phyloP scores from a whole-genome alignment of 202 grass and related monocot genomes.

The Hordeum pubiflorum region DNA sequence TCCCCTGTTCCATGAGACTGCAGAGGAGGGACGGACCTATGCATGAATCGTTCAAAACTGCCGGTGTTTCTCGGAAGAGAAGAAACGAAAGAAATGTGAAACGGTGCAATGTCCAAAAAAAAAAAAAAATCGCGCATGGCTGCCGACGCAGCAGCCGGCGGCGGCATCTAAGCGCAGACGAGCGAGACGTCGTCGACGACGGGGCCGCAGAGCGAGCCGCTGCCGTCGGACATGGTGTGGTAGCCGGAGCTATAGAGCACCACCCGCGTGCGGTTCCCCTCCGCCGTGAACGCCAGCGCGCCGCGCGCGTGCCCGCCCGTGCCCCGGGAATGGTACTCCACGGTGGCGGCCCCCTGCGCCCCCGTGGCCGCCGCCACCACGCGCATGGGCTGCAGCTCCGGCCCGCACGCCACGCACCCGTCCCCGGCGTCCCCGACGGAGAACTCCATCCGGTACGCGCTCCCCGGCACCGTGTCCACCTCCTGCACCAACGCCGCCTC shows the following conservation, averaged over 20 bases:
- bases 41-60: background rate
- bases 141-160: background rate
- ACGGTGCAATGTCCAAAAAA: background rate
- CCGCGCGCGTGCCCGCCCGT: background rate
- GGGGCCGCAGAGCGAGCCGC: background rate
- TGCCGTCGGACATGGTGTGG: background rate
- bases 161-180: background rate
- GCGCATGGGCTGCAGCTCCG: background rate
- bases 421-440: background rate
- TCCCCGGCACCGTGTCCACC: background rate
- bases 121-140: background rate
- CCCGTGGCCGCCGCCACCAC: background rate
- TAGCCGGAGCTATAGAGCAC: background rate
- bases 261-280: background rate
- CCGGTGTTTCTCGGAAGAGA: background rate
- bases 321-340: background rate
- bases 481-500: constrained; percentile 4
- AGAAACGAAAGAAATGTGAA: background rate
- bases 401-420: background rate
- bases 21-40: background rate
- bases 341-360: background rate
- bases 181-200: background rate
- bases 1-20: background rate
- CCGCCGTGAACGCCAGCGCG: background rate
- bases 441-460: background rate